phyloP scores from a whole-genome alignment of 148 eudicot genomes.

The Vaccinium vitisidaea region DNA sequence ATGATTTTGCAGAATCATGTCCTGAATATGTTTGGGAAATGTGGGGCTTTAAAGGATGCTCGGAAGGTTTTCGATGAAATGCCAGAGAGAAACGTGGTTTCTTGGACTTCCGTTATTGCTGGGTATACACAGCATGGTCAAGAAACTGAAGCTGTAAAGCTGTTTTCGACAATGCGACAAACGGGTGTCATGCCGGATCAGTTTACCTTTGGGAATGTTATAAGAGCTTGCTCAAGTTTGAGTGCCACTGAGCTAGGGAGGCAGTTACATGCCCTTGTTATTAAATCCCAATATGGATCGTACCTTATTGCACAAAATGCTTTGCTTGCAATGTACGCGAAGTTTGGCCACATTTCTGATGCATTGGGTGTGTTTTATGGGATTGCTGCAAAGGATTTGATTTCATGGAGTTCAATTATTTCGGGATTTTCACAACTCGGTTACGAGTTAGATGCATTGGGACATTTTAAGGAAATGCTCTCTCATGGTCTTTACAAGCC shows the following conservation, averaged over 20 bases:
- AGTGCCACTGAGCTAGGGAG: constrained; percentile 26
- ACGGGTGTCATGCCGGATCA: constrained; percentile 33
- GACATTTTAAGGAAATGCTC: constrained; percentile 34
- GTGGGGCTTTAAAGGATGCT: constrained; percentile 40
- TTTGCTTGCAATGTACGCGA: constrained; percentile 40
- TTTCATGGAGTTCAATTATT: constrained; percentile 48
- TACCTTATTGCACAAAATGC: constrained; percentile 35
- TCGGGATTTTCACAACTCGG: constrained; percentile 40
- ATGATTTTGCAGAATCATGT: constrained; percentile 40
- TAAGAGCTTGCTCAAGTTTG: constrained; percentile 37
- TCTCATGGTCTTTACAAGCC: constrained; percentile 29
- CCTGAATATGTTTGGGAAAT: constrained; percentile 47
- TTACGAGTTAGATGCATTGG: constrained; percentile 34
- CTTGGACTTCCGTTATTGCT: constrained; percentile 44
- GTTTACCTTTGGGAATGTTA: constrained; percentile 34
- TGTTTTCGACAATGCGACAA: constrained; percentile 31
- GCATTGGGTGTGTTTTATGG: constrained; percentile 31
- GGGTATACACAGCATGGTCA: constrained; percentile 33
- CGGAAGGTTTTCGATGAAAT: constrained; percentile 35
- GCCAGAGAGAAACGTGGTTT: constrained; percentile 35
- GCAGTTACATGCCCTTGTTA: constrained; percentile 36
- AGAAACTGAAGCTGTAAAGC: constrained; percentile 23
- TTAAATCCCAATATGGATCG: constrained; percentile 30
- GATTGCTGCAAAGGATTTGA: constrained; percentile 33
- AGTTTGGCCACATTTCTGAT: constrained; percentile 26